phyloP scores from a whole-genome alignment of 2,329 filamentous ascomycete genomes.

The Hypoxylon sp. region DNA sequence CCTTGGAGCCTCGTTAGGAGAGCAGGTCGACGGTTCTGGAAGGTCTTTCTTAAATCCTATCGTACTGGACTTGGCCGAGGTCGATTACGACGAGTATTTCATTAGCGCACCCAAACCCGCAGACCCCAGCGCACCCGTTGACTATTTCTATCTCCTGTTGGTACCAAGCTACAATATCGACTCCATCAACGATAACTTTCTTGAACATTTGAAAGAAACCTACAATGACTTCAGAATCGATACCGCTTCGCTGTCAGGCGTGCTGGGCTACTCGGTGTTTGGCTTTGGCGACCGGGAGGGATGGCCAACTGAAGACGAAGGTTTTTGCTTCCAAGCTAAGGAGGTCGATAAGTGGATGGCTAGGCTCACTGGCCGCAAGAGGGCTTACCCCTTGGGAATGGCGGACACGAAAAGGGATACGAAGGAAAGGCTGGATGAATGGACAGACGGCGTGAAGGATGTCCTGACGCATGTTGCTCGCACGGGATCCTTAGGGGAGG shows the following conservation, averaged over 20 bases:
- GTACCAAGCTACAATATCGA: conserved; percentile 96
- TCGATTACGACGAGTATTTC: conserved; percentile 95
- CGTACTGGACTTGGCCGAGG: conserved; percentile 81
- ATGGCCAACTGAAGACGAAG: conserved; percentile 91
- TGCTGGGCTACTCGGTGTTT: conserved; percentile 93
- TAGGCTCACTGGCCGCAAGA: conserved; percentile 86
- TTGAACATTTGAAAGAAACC: conserved; percentile 89
- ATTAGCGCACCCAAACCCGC: conserved; percentile 76
- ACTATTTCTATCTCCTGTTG: conserved; percentile 85
- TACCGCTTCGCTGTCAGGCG: conserved; percentile 79
- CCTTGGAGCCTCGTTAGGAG: conserved; percentile 65
- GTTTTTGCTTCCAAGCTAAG: conserved; percentile 92
- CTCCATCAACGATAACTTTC: conserved; percentile 86
- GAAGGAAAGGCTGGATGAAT: conserved; percentile 76
- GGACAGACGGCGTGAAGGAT: conserved; percentile 79
- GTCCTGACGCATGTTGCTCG: conserved; percentile 73
- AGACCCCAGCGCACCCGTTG: conserved; percentile 59
- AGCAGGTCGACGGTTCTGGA: conserved; percentile 56
- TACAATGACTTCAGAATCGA: conserved; percentile 98
- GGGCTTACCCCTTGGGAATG: conserved; percentile 89
- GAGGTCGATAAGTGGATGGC: conserved; percentile 97
- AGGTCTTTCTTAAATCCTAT: conserved; percentile 68
- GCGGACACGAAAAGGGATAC: conserved; percentile 86
- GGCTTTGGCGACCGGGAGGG: conserved; percentile 91
- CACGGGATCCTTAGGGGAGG: conserved; percentile 71